Percentiles rank a stretch among this genome's conserved stretches.
phyloP scores from a whole-genome alignment of 768 basidiomycete species.

The Rhodotorula graminis region DNA sequence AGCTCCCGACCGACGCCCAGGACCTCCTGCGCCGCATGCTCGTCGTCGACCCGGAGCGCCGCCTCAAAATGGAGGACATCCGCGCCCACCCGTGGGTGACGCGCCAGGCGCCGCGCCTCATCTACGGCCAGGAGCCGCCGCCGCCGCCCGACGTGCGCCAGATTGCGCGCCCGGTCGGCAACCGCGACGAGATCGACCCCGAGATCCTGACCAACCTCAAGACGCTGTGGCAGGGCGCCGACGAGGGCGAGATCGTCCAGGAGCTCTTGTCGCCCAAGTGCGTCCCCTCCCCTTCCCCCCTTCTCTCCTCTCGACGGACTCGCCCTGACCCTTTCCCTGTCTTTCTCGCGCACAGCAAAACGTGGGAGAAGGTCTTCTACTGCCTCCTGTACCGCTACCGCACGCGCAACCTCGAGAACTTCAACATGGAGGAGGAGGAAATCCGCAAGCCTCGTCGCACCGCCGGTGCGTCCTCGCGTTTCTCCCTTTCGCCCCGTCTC shows the following conservation, averaged over 20 bases:
- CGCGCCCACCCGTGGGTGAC: constrained; percentile 75
- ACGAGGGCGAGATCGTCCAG: constrained; percentile 67
- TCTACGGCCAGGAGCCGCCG: constrained; percentile 26
- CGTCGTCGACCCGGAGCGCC: constrained; percentile 69
- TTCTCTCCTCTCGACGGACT: background rate
- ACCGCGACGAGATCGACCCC: constrained; percentile 65
- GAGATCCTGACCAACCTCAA: constrained; percentile 85
- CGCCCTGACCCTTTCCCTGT: too few relatives aligned
- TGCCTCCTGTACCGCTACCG: constrained; percentile 82
- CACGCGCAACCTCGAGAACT: constrained; percentile 65
- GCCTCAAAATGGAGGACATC: constrained; percentile 88
- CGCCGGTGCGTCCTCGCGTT: background rate
- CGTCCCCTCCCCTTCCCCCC: constrained; percentile 30
- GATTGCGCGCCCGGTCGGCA: constrained; percentile 65
- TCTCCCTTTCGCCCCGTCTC: background rate
- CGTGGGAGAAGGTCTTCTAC: constrained; percentile 96
- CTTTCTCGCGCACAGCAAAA: constrained; percentile 52
- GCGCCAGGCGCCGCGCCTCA: constrained; percentile 47
- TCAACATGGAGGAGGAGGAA: constrained; percentile 57
- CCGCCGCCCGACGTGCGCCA: constrained; percentile 53
- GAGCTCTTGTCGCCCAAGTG: constrained; percentile 57
- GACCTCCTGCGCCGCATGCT: constrained; percentile 84
- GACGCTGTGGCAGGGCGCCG: constrained; percentile 79
- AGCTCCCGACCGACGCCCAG: constrained; percentile 74
- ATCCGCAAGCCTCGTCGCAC: constrained; percentile 18